Conservation (phyloP, 164 flowering plant genomes). For the Euptelea pleiosperma region DNA sequence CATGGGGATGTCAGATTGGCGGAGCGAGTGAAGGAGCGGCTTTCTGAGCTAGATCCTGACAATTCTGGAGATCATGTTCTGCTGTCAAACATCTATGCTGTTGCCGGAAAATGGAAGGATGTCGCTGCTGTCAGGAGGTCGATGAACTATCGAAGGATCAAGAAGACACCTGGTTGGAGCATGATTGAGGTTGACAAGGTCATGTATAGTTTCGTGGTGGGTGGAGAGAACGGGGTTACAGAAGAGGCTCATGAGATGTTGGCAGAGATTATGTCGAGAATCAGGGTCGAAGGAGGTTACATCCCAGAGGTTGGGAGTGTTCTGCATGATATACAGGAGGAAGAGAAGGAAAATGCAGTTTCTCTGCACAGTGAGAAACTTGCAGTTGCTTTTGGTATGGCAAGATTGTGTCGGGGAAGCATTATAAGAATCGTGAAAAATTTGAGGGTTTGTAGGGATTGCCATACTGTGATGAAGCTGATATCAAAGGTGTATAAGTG, state of each 20-base stretch:
- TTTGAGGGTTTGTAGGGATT: slow-evolving; percentile 65
- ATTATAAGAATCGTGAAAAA: slow-evolving; percentile 62
- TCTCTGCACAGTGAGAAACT: slow-evolving; percentile 67
- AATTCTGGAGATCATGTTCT: slow-evolving; percentile 56
- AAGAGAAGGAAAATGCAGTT: slow-evolving; percentile 65
- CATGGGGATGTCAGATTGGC: slow-evolving; percentile 54
- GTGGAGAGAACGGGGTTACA: slow-evolving; percentile 33
- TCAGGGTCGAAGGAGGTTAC: slow-evolving; percentile 52
- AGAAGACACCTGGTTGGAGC: slow-evolving; percentile 73
- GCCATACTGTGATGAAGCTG: slow-evolving; percentile 62
- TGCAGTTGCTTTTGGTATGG: slow-evolving; percentile 68
- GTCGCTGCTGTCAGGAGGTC: slow-evolving; percentile 52
- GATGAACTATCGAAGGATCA: slow-evolving; percentile 41
- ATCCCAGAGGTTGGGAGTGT: slow-evolving; percentile 50
- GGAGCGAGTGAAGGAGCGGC: slow-evolving; percentile 38
- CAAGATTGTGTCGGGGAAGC: slow-evolving; percentile 37
- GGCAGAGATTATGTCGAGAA: slow-evolving; percentile 44
- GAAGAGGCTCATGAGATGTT: slow-evolving; percentile 48
- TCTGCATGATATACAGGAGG: slow-evolving; percentile 65
- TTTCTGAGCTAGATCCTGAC: slow-evolving; percentile 53
- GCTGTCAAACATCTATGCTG: slow-evolving; percentile 60
- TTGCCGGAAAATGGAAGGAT: slow-evolving; percentile 62
- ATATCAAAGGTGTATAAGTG: slow-evolving; percentile 48
- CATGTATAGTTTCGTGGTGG: slow-evolving; percentile 53
- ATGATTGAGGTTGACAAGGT: slow-evolving; percentile 59